A percentile compares a stretch with the other conserved stretches of the same genome.
Evolutionary conservation across 257 asterid species (phyloP).

Genomic region (Nicotiana undulata): DNA sequence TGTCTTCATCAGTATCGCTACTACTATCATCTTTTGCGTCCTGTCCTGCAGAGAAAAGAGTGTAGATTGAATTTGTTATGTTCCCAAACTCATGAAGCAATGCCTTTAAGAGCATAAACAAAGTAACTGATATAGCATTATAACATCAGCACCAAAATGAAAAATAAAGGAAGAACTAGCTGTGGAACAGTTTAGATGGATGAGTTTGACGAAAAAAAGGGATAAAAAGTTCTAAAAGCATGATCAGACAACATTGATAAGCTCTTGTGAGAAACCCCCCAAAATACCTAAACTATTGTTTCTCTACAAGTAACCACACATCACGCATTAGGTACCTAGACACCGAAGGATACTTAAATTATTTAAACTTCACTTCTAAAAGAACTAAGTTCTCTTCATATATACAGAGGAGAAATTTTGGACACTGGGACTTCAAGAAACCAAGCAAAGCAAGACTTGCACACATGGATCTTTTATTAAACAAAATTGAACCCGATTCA

Average conservation of each 20-base stretch:
- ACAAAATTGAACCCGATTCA: neutral
- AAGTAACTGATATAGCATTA: neutral
- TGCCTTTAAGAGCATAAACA: neutral
- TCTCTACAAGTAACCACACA: neutral
- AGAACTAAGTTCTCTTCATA: neutral
- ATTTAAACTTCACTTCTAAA: neutral
- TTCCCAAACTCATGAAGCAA: neutral
- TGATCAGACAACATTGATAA: neutral
- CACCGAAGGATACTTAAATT: neutral
- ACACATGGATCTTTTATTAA: neutral
- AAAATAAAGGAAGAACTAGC: neutral
- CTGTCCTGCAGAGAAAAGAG: constrained; percentile 44
- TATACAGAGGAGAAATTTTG: neutral
- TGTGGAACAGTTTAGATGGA: constrained; percentile 4
- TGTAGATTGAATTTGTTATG: neutral
- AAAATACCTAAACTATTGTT: neutral
- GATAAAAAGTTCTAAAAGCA: neutral
- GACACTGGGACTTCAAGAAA: neutral
- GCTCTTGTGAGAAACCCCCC: neutral
- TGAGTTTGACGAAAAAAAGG: neutral
- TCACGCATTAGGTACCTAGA: neutral
- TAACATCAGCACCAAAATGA: neutral
- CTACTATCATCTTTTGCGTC: constrained; percentile 28
- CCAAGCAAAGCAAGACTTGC: neutral
- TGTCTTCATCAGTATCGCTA: constrained; percentile 38